phyloP scores from a whole-genome alignment of 192 early-diverging fungal species.

The Mortierella claussenii region DNA sequence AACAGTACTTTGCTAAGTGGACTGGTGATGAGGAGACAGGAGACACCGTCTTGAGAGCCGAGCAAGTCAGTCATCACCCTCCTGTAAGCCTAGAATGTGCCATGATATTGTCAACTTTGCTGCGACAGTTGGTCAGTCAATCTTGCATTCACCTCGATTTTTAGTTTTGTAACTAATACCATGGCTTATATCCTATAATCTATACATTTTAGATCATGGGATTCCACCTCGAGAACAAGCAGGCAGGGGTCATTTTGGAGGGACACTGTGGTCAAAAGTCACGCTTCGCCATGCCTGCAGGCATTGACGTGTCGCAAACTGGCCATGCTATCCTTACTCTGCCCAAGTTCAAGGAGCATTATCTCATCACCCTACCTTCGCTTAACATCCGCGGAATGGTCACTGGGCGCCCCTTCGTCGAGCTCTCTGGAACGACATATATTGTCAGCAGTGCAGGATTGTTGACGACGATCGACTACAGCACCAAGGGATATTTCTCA shows the following conservation, averaged over 20 bases:
- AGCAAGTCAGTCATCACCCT: conserved; percentile 66
- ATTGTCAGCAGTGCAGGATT: conserved; percentile 33
- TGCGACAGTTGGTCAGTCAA: too few species aligned
- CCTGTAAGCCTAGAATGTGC: conserved; percentile 65
- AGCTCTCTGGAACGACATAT: conserved; percentile 50
- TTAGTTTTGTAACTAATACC: too few species aligned
- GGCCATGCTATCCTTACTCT: conserved; percentile 78
- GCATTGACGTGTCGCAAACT: conserved; percentile 74
- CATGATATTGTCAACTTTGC: too few species aligned
- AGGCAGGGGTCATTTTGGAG: conserved; percentile 48
- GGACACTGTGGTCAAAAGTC: conserved; percentile 71
- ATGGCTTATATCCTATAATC: too few species aligned
- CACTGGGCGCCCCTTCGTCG: conserved; percentile 56
- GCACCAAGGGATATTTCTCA: conserved; percentile 79
- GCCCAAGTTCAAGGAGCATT: conserved; percentile 69
- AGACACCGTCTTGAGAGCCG: conserved; percentile 51
- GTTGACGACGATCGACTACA: conserved; percentile 73
- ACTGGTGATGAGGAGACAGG: conserved; percentile 50
- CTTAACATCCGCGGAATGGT: conserved; percentile 82
- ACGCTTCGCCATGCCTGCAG: conserved; percentile 79
- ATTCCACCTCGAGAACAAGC: conserved; percentile 51
- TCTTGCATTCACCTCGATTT: too few species aligned
- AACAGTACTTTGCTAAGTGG: conserved; percentile 63
- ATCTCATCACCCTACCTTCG: conserved; percentile 77
- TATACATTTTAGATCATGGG: conserved; percentile 57